phyloP scores from a whole-genome alignment of 805 yeast species.

The Wickerhamiella cacticola region DNA sequence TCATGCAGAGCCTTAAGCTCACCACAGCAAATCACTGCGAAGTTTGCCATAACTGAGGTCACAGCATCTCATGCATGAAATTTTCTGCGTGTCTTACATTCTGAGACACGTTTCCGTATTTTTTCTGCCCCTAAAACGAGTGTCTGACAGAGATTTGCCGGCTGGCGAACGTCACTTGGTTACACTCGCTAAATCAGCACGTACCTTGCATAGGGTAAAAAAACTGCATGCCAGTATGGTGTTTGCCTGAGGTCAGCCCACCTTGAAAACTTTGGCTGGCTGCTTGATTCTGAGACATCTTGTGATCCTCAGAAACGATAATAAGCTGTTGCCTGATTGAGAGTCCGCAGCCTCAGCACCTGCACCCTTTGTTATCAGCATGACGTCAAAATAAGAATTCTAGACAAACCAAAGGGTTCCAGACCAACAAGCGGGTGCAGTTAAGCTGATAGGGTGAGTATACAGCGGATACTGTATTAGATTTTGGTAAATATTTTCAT shows the following conservation, averaged over 20 bases:
- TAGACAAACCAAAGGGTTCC: no score
- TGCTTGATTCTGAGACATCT: neutral
- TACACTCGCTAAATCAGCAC: neutral
- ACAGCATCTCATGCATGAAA: neutral
- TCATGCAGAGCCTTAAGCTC: constrained; percentile 2
- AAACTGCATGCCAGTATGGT: neutral
- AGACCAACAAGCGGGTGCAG: no score
- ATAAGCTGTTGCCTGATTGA: neutral
- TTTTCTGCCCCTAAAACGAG: no score
- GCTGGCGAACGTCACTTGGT: neutral
- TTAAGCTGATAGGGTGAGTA: no score
- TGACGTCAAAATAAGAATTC: neutral
- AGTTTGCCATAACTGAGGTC: neutral
- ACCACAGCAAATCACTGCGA: neutral
- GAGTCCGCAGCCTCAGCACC: neutral
- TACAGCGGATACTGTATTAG: no score
- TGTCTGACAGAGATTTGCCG: no score
- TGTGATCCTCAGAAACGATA: neutral
- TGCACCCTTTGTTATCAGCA: neutral
- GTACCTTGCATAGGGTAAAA: neutral
- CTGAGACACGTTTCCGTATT: neutral
- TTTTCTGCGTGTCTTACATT: neutral
- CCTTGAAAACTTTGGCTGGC: neutral
- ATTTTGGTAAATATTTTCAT: no score
- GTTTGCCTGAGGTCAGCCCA: neutral